Evolutionary conservation across 2,329 filamentous ascomycete genomes (phyloP).

Genomic region (Alternaria sp.): DNA sequence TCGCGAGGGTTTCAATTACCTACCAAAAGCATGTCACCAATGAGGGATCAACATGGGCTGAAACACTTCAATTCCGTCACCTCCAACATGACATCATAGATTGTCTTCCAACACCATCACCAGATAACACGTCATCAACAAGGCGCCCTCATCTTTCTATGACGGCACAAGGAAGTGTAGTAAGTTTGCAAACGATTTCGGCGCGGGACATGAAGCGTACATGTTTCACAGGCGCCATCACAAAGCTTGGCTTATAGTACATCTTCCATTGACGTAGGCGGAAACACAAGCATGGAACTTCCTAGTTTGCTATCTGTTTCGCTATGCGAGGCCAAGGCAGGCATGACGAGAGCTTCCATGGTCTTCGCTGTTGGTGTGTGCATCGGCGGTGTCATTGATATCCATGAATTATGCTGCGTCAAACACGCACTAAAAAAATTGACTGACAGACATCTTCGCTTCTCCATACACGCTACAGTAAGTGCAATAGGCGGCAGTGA

Average conservation of each 20-base stretch:
- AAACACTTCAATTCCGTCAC: not conserved
- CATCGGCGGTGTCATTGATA: not conserved
- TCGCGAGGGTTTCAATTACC: not conserved
- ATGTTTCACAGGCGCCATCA: not conserved
- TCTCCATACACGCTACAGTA: not conserved
- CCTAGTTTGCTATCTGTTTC: not conserved
- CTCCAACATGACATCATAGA: not conserved
- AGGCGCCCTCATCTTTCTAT: not conserved
- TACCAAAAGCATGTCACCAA: not conserved
- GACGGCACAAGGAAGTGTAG: not conserved
- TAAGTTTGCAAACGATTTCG: not conserved
- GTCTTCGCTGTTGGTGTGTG: not conserved
- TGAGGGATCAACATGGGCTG: not conserved
- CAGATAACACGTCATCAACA: not conserved
- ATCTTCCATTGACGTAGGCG: not conserved
- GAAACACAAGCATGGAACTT: not conserved
- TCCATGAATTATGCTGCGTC: not conserved
- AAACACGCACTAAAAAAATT: not conserved
- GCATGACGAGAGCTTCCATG: not conserved
- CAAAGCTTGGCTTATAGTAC: not conserved
- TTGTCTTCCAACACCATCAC: not conserved
- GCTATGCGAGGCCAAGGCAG: not conserved
- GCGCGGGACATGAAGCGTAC: not conserved
- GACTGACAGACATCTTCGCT: not conserved
- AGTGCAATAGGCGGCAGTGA: no score